phyloP scores from a whole-genome alignment of 208 protist genomes.

The Trypanosoma theileri region DNA sequence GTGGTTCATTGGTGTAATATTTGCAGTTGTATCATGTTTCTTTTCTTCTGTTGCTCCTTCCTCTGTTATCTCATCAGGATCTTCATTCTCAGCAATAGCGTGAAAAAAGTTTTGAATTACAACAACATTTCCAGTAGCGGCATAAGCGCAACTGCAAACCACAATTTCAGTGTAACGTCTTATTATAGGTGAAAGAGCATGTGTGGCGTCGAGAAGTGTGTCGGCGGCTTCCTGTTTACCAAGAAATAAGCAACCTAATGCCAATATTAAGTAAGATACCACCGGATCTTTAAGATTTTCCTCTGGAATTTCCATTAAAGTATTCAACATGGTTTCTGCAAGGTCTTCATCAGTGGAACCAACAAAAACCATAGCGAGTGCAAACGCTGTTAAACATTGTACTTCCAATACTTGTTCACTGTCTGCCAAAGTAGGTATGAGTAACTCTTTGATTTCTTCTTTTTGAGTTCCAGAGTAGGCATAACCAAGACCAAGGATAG shows the following conservation, averaged over 20 bases:
- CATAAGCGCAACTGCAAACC: constrained; percentile 97
- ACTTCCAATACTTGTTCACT: constrained; percentile 91
- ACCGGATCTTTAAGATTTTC: constrained; percentile 61
- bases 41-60: constrained; percentile 38
- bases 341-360: constrained; percentile 96
- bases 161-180: constrained; percentile 92
- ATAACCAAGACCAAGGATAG: constrained; percentile 96
- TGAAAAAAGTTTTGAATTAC: constrained; percentile 97
- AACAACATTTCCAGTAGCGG: constrained; percentile 98
- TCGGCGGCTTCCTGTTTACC: constrained; percentile 93
- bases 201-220: constrained; percentile 90
- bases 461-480: constrained; percentile 95
- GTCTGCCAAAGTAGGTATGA: constrained; percentile 94
- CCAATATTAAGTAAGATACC: constrained; percentile 93
- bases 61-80: constrained; percentile 60
- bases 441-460: constrained; percentile 94
- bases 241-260: constrained; percentile 96
- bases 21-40: constrained; percentile 33
- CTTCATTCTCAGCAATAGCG: constrained; percentile 92
- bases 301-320: constrained; percentile 88
- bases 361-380: constrained; percentile 97
- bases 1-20: constrained; percentile 63
- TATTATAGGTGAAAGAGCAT: constrained; percentile 75
- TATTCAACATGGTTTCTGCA: constrained; percentile 90
- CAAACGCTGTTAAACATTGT: constrained; percentile 92